Evolutionary conservation across 2,329 filamentous ascomycete species (phyloP), one percentile per base, ranked within the genome.

Genomic region (Sporothrix variecibatus): DNA sequence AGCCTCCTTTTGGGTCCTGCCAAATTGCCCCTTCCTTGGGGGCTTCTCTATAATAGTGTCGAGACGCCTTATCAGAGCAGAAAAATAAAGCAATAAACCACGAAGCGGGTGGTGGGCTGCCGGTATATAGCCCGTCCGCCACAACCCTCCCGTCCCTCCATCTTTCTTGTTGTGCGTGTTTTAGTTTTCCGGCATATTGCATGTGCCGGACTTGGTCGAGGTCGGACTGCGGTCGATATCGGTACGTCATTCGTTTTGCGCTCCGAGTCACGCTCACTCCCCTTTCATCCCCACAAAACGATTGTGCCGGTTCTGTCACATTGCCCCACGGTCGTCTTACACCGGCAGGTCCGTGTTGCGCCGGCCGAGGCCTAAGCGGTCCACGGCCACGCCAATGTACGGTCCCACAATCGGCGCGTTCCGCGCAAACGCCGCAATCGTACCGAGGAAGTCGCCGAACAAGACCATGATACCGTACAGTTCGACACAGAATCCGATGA

Each of bases 371-470:
- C 93, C 92, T 76, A 90, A 80, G 78, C 90, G 89, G 80, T 97
- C 93, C 76, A 97, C 86, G 2, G 86, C 87, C 77, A 89, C 85
- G 74, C 93, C 93, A 80, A 98, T 92, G 79, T 95, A 97, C 4
- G 95, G 94, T 3, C 95, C 95, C 6, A 98, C 86, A 8, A 98
- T 87, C 0, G 96, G 95, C 12, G 97, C 84, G 75, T 93, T 94
- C 73, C 93, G 91, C 53, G 94, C 93, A 80, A 98, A 97, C 20
- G 93, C 90, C 0, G 93, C 93, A 77, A 98, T 95, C 26, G 95
- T 98, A 68, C 94, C 93, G 75, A 98, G 88, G 84, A 98, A 98
- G 83, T 99, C 96, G 49, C 96, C 96, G 84, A 99, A 99, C 49
- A 99, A 85, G 71, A 98, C 89, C 78, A 97, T 88, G 77, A 99